phyloP scores from a whole-genome alignment of 1,284 basidiomycete genomes.

The Cryptococcus sp. region DNA sequence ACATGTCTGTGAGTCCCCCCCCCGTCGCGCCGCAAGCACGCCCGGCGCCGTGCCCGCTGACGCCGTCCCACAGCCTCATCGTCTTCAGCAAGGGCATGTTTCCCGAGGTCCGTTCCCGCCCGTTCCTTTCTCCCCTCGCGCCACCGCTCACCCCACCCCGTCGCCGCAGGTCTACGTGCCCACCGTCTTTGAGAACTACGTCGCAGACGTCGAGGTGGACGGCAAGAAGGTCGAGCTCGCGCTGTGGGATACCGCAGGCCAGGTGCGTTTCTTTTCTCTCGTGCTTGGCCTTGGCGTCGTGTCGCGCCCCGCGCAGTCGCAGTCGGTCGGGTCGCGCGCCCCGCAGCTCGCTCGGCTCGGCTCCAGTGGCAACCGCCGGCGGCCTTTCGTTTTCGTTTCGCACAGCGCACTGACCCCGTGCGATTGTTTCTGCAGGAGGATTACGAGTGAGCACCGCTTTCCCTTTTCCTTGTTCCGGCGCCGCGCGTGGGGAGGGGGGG shows the following conservation, averaged over 20 bases:
- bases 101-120: conserved; percentile 66
- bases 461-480: too few relatives aligned
- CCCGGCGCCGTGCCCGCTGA: background rate
- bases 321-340: too few relatives aligned
- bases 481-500: background rate
- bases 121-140: background rate
- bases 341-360: background rate
- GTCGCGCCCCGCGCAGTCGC: too few relatives aligned
- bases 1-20: conserved; percentile 52
- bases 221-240: conserved; percentile 89
- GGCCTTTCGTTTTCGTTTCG: too few relatives aligned
- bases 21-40: too few relatives aligned
- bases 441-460: conserved; percentile 16
- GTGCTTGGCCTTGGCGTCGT: background rate
- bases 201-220: conserved; percentile 84
- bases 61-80: conserved; percentile 45
- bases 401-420: conserved; percentile 9
- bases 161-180: conserved; percentile 75
- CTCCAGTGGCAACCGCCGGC: conserved; percentile 14
- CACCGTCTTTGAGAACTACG: conserved; percentile 83
- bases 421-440: conserved; percentile 7
- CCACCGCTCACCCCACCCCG: background rate
- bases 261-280: conserved; percentile 58
- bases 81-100: conserved; percentile 76
- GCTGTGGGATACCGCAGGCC: conserved; percentile 92